Evolutionary conservation across 176 grass and related monocot species (phyloP), one percentile per base, ranked within the genome.

Genomic region (Avena atlantica): DNA sequence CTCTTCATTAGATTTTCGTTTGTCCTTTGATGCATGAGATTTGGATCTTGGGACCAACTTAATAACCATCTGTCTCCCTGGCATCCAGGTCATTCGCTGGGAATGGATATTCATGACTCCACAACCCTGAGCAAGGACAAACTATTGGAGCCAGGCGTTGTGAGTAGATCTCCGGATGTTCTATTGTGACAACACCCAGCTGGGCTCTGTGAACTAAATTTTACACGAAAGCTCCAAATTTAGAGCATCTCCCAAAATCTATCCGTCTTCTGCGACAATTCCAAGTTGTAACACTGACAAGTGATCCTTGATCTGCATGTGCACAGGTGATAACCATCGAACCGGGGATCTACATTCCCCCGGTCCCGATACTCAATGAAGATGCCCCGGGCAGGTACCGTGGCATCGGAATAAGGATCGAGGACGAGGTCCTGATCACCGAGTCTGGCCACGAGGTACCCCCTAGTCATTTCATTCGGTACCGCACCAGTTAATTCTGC

Each of bases 381-480:
- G 74, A 88, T 6, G 93, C 87, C 29, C 90, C 93, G 29, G 80
- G 78, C 27, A 92, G 93, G 93, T 96, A 80, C 79, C 88, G 88
- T 8, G 92, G 93, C 81, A 87, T 91, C 19, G 94, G 97, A 62
- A 96, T 99, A 82, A 88, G 97, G 71, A 99, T 96, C 10, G 97
- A 99, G 85, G 94, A 98, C 20, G 92, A 96, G 87, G 97, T 98
- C 81, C 94, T 98, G 69, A 74, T 98, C 76, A 98, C 97, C 6
- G 94, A 98, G 78, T 77, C 81, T 7, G 94, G 94, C 15, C 85
- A 96, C 20, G 97, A 99, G 97, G 97, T 98, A 87, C 52, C 17
- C 0, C 27, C 37, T 70, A 72, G 49, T 58, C 64, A 29, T 60
- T 25, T 48, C 50, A 23, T 60, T 23, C 4, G 1, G 16, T 47